Evolutionary conservation across 1,139 yeast genomes (phyloP).

Genomic region (Kurtzmaniella quercitrusa): DNA sequence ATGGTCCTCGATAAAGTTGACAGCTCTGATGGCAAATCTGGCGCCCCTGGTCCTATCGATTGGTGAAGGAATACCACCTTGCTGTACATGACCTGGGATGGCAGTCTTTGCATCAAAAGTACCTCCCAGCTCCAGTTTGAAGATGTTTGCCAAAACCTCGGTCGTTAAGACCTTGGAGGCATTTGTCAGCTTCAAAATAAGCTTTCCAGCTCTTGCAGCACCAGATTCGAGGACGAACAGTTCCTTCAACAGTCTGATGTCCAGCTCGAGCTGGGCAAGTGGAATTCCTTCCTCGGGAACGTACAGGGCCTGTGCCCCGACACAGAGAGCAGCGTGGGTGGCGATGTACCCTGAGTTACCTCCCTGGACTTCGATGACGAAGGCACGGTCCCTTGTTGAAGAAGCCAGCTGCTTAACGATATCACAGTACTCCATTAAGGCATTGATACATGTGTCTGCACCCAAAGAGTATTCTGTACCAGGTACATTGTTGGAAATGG

Average conservation of each 20-base stretch:
- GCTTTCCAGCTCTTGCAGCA: conserved; percentile 70
- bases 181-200: conserved; percentile 78
- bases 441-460: conserved; percentile 72
- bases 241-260: conserved; percentile 52
- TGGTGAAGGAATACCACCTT: conserved; percentile 94
- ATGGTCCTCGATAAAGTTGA: conserved; percentile 71
- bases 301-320: conserved; percentile 73
- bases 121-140: conserved; percentile 70
- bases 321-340: conserved; percentile 59
- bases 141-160: conserved; percentile 74
- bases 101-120: conserved; percentile 92
- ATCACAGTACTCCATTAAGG: conserved; percentile 73
- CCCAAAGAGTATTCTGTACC: conserved; percentile 82
- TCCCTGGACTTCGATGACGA: conserved; percentile 83
- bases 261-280: conserved; percentile 56
- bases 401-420: conserved; percentile 76
- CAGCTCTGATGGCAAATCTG: conserved; percentile 82
- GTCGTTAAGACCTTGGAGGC: conserved; percentile 84
- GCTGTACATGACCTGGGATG: conserved; percentile 97
- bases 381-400: conserved; percentile 72
- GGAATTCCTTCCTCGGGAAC: conserved; percentile 69
- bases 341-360: conserved; percentile 82
- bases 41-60: conserved; percentile 92
- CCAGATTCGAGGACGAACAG: conserved; percentile 58
- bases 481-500: conserved; percentile 79